These are phyloP conservation scores for sunflower (Helianthus annuus) DNA, from an alignment of 129 eudicot genomes.

Conservation along the genomic window HanXRQr2.0-SUNRISE NC_035437.2:154719782-154720281, in stretches of 20 bases:
- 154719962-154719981: neutral
- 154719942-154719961: neutral
- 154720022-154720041: too few relatives aligned
- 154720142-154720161: conserved; percentile 27
- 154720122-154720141: conserved; percentile 19
- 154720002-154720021: neutral
- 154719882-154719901: neutral
- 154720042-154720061: neutral
- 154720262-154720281: conserved; percentile 68
- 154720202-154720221: conserved; percentile 24
- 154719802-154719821: too few relatives aligned
- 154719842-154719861: too few relatives aligned
- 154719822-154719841: too few relatives aligned
- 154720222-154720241: conserved; percentile 16
- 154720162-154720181: conserved; percentile 33
- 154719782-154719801: too few relatives aligned
- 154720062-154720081: neutral
- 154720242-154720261: conserved; percentile 5
- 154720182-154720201: conserved; percentile 22
- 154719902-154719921: neutral
- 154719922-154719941: neutral
- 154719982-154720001: neutral
- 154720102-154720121: conserved; percentile 1
- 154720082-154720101: neutral
- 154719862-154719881: neutral